Conservation (phyloP, 148 eudicot genomes). For the Rhododendron ferrugineum region DNA sequence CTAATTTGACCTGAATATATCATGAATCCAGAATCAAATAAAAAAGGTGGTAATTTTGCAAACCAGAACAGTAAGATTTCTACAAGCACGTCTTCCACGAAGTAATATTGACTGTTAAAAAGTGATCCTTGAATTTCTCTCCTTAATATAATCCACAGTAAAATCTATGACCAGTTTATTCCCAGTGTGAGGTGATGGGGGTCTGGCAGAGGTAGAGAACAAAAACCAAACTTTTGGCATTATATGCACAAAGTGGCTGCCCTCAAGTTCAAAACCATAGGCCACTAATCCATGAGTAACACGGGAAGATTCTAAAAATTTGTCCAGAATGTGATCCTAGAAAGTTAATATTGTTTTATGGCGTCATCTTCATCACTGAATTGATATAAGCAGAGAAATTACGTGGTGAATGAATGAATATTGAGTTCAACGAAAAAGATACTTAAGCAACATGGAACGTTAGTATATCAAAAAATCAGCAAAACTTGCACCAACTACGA, state of each 20-base stretch:
- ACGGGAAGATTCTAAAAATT: background rate
- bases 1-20: conserved; percentile 74
- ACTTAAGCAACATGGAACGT: background rate
- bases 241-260: background rate
- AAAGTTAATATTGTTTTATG: background rate
- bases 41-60: background rate
- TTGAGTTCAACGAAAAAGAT: background rate
- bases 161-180: background rate
- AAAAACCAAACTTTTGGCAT: background rate
- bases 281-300: background rate
- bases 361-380: background rate
- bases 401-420: background rate
- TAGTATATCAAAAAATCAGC: background rate
- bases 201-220: background rate
- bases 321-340: background rate
- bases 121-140: background rate
- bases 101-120: background rate
- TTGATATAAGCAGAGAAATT: background rate
- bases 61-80: background rate
- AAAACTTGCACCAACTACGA: background rate
- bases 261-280: background rate
- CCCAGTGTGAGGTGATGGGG: background rate
- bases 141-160: too few relatives aligned
- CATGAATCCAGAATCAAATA: conserved; percentile 7
- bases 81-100: background rate